A percentile compares a stretch with the other conserved stretches of the same genome.
Evolutionary conservation across 352 stramenopile genomes (phyloP).

Genomic region (Pythium myriotylum): DNA sequence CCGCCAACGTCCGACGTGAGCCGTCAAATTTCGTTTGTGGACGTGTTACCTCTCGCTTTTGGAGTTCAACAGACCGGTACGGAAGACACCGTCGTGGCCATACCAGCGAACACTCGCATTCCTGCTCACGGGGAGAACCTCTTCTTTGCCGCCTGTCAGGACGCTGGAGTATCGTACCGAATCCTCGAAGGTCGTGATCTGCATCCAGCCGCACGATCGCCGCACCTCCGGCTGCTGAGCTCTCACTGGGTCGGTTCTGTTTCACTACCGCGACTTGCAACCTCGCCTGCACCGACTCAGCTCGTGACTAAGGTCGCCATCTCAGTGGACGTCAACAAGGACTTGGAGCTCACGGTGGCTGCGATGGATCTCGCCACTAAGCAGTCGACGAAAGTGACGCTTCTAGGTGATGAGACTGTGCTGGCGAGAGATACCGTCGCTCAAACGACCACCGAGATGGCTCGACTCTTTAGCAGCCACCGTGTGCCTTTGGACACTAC

Average conservation of each 20-base stretch:
- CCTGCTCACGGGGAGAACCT: constrained; percentile 14
- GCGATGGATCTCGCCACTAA: constrained; percentile 11
- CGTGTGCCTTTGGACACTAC: background rate
- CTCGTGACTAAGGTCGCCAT: constrained; percentile 25
- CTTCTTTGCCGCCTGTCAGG: constrained; percentile 14
- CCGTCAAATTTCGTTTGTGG: background rate
- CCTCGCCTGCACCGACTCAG: background rate
- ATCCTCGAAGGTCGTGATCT: constrained; percentile 18
- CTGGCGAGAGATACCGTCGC: constrained; percentile 9
- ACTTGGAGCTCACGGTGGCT: constrained; percentile 15
- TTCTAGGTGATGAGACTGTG: constrained; percentile 16
- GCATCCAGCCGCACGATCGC: background rate
- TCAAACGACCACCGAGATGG: constrained; percentile 1
- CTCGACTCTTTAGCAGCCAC: constrained; percentile 13
- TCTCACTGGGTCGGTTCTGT: constrained; percentile 20
- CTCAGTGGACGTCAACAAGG: constrained; percentile 15
- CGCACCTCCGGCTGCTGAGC: background rate
- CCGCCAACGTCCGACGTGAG: background rate
- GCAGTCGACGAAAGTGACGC: constrained; percentile 2
- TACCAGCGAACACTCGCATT: constrained; percentile 18
- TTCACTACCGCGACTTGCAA: background rate
- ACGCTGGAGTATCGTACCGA: constrained; percentile 11
- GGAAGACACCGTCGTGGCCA: constrained; percentile 10
- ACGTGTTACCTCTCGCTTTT: constrained; percentile 22
- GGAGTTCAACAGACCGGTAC: constrained; percentile 12